Base-by-base conservation (phyloP, 192 early-diverging fungal species). In the Coemansia sp. region DNA sequence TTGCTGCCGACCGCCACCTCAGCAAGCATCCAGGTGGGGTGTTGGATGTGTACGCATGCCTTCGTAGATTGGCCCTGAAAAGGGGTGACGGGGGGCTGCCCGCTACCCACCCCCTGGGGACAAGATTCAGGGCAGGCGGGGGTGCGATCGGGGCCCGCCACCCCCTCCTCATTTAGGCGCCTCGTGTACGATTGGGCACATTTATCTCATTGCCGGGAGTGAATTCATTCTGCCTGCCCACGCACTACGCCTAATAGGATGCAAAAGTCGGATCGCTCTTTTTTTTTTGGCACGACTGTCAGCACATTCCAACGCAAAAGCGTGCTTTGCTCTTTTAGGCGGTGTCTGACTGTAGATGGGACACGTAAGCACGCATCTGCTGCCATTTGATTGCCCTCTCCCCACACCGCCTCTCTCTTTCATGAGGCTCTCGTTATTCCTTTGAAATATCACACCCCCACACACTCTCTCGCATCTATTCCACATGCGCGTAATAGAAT, bases 141-240 rank as follows among this genome's bases (percentile, higher is more conserved):
- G 55, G 11, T 58, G 55, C 55, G 55, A 58, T 58, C 55, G 29
- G 55, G 55, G 55, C 55, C 55, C 55, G 27, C 55, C 55, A 31
- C 55, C 29, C 55, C 29, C 15, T 58, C 15, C 29, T 58, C 29
- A 31, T 58, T 31, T 55, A 29, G 51, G 51, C 51, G 51, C 51
- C 51, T 29, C 51, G 51, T 55, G 51, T 55, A 55, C 51, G 51
- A 31, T 32, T 58, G 55, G 55, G 55, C 55, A 7, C 31, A 32
- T 32, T 32, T 32, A 15, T 58, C 29, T 32, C 50, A 15, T 15
- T 31, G 53, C 53, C 44, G 44, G 21, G 44, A 46, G 44, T 19
- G 44, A 31, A 57, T 29, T 57, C 31, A 17, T 58, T 17, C 15
- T 34, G 55, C 4, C 51, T 29, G 51, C 12, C 51, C 51, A 27